Conservation (phyloP, 108 stramenopile species). For the Aurantiochytrium sp. region DNA sequence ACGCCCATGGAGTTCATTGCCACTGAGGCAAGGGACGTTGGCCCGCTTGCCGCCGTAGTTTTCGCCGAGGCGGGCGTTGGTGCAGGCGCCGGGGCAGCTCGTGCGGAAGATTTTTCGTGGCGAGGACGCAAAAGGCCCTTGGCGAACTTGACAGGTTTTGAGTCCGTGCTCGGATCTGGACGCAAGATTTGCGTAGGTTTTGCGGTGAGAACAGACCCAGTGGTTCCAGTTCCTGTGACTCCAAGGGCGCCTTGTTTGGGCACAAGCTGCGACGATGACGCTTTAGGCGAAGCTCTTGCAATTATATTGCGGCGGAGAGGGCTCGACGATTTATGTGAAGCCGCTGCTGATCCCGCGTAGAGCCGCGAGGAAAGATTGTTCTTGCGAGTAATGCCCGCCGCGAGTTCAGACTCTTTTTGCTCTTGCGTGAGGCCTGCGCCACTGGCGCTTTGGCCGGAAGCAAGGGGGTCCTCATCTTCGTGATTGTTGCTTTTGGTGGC, state of each 20-base stretch:
- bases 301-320: no score
- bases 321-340: not conserved
- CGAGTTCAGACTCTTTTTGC: not conserved
- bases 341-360: not conserved
- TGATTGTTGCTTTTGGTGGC: no score
- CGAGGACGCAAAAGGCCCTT: not conserved
- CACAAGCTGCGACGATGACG: not conserved
- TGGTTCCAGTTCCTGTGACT: not conserved
- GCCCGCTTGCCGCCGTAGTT: no score
- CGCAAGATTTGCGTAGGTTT: not conserved
- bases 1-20: no score
- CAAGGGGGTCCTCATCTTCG: no score
- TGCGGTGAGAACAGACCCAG: not conserved
- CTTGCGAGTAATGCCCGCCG: not conserved
- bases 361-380: not conserved
- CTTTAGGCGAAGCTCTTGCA: no score
- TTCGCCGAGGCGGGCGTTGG: no score
- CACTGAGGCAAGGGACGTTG: no score
- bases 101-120: not conserved
- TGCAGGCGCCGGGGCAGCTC: no score
- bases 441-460: no score
- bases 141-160: not conserved
- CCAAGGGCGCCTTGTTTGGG: not conserved
- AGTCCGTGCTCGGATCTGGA: not conserved
- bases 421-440: not conserved